A percentile compares a stretch with the other conserved stretches of the same genome.
phyloP scores from a whole-genome alignment of 257 asterid genomes.

The Thymus quinquecostatus region DNA sequence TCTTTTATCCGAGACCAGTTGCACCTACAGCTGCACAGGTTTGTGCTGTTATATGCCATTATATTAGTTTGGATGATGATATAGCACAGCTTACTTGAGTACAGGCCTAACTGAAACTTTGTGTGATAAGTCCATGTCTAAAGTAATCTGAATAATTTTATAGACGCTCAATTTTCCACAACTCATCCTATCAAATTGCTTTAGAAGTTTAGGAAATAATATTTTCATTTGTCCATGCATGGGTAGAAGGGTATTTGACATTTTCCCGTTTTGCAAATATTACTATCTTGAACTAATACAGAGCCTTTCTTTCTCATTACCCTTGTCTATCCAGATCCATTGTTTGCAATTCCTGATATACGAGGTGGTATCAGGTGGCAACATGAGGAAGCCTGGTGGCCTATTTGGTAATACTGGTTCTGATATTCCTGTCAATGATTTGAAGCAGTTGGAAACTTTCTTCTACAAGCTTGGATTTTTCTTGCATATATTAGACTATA shows the following conservation, averaged over 20 bases:
- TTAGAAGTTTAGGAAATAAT: neutral
- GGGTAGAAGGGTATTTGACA: constrained; percentile 12
- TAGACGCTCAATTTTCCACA: neutral
- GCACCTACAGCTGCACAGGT: constrained; percentile 99
- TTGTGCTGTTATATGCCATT: constrained; percentile 23
- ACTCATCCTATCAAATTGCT: neutral
- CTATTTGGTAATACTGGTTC: constrained; percentile 95
- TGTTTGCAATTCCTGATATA: constrained; percentile 97
- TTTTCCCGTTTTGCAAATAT: constrained; percentile 8
- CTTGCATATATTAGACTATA: constrained; percentile 87
- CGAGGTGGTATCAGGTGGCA: constrained; percentile 99
- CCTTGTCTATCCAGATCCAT: constrained; percentile 64
- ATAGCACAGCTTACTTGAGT: constrained; percentile 14
- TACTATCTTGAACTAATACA: constrained; percentile 19
- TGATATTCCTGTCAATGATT: constrained; percentile 89
- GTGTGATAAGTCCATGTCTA: neutral
- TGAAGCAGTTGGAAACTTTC: constrained; percentile 93
- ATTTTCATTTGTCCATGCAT: constrained; percentile 5
- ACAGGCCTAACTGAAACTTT: constrained; percentile 8
- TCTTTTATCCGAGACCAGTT: constrained; percentile 92
- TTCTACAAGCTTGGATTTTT: constrained; percentile 99
- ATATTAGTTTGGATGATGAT: constrained; percentile 18
- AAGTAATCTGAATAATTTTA: constrained; percentile 19
- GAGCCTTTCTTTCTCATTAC: constrained; percentile 9
- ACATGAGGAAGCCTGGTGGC: constrained; percentile 98